These are phyloP conservation scores for Xylaria sp. DNA, from an alignment of 2,329 filamentous ascomycete genomes.

Conservation along the genomic window DNA sequence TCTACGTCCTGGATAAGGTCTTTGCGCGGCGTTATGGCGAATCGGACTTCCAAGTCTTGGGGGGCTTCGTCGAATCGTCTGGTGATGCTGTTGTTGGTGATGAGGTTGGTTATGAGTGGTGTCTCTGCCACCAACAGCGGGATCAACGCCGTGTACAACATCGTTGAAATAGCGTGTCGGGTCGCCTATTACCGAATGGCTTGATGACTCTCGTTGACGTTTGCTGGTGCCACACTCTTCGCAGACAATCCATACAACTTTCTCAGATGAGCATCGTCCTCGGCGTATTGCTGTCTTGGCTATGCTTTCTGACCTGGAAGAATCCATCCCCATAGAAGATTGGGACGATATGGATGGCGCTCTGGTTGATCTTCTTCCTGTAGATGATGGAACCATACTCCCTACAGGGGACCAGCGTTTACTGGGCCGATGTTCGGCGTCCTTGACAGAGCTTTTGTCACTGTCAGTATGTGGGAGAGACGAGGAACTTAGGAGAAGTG, in stretches of 20 bases:
- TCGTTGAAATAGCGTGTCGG: conserved; percentile 42
- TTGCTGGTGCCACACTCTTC: conserved; percentile 42
- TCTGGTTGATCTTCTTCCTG: conserved; percentile 29
- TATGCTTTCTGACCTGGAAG: conserved; percentile 31
- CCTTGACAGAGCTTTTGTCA: conserved; percentile 25
- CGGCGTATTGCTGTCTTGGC: conserved; percentile 33
- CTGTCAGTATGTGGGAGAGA: conserved; percentile 4
- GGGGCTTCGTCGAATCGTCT: conserved; percentile 19
- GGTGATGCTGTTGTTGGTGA: conserved; percentile 11
- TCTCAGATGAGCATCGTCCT: conserved; percentile 34
- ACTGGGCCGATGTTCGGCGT: conserved; percentile 35
- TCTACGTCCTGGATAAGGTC: conserved; percentile 35
- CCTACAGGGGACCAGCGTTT: conserved; percentile 42
- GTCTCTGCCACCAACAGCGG: conserved; percentile 13
- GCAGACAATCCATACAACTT: conserved; percentile 42
- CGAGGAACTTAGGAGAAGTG: conserved; percentile 18
- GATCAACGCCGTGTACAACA: conserved; percentile 27
- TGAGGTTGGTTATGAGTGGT: conserved; percentile 26
- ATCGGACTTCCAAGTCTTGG: conserved; percentile 25
- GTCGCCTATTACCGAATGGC: conserved; percentile 34
- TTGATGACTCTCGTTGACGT: conserved; percentile 33
- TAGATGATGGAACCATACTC: conserved; percentile 30
- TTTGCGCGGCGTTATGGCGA: conserved; percentile 27
- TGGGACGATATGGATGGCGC: conserved; percentile 38
- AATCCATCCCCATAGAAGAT: conserved; percentile 36